A percentile compares a stretch with the other conserved stretches of the same genome.
Conservation (phyloP, 169 alveolate genomes). For the Eimeria falciformis region DNA sequence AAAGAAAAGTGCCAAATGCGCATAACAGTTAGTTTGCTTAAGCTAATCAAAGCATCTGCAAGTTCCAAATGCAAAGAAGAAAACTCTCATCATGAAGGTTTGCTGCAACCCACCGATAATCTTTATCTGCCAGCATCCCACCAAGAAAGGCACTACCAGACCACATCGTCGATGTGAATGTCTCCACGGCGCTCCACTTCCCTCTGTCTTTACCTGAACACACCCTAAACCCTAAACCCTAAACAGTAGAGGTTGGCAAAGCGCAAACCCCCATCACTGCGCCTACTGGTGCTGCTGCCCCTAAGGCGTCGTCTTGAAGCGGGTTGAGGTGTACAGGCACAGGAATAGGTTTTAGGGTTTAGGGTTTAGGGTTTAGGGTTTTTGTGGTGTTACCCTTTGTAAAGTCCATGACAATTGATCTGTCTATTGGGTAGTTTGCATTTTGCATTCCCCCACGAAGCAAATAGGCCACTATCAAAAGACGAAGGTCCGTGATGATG, state of each 20-base stretch:
- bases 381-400: slow-evolving; percentile 52
- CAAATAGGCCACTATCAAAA: slow-evolving; percentile 65
- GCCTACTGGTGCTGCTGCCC: neutral
- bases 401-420: slow-evolving; percentile 82
- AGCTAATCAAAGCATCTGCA: neutral
- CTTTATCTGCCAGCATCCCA: slow-evolving; percentile 78
- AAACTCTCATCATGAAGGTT: neutral
- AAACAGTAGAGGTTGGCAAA: too few relatives aligned
- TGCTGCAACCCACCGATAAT: slow-evolving; percentile 76
- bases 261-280: too few relatives aligned
- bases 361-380: neutral
- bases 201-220: slow-evolving; percentile 56
- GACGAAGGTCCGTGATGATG: slow-evolving; percentile 41
- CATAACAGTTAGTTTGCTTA: too few relatives aligned
- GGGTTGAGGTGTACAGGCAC: slow-evolving; percentile 50
- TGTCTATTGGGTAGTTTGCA: slow-evolving; percentile 73
- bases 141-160: slow-evolving; percentile 81
- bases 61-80: neutral
- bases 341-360: too few relatives aligned
- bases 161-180: slow-evolving; percentile 81
- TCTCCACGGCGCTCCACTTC: slow-evolving; percentile 79
- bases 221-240: neutral
- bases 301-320: slow-evolving; percentile 73
- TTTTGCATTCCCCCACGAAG: slow-evolving; percentile 80
- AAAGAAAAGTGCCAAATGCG: neutral